phyloP scores from a whole-genome alignment of 345 rosid species.

The Citrus hindsii region DNA sequence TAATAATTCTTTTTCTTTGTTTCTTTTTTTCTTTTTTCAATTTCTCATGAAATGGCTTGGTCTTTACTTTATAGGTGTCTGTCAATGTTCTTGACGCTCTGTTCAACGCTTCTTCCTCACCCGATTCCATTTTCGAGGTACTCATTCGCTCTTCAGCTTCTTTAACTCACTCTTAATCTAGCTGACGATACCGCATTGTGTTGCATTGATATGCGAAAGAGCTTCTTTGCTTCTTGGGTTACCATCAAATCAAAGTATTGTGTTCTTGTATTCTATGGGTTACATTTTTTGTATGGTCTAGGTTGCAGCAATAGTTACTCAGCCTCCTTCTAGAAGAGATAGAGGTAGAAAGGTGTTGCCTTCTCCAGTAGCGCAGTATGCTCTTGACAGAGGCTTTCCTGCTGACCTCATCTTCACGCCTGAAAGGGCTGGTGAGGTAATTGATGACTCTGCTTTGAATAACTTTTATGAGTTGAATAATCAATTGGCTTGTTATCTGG shows the following conservation, averaged over 20 bases:
- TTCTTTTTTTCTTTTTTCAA: background rate
- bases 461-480: background rate
- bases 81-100: constrained; percentile 81
- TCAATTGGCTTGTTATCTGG: background rate
- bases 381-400: constrained; percentile 75
- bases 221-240: background rate
- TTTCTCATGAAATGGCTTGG: background rate
- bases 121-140: constrained; percentile 75
- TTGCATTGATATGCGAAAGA: background rate
- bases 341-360: constrained; percentile 80
- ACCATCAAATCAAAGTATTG: background rate
- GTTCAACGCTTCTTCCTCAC: constrained; percentile 58
- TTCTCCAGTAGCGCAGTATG: constrained; percentile 78
- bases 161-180: background rate
- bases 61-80: constrained; percentile 60
- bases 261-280: background rate
- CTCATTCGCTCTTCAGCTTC: background rate
- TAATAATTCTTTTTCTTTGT: background rate
- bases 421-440: constrained; percentile 85
- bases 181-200: background rate
- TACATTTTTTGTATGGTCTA: constrained; percentile 22
- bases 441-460: constrained; percentile 3
- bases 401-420: constrained; percentile 82
- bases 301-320: constrained; percentile 95
- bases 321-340: constrained; percentile 77